Evolutionary conservation across 495 filamentous ascomycete species (phyloP), one percentile per base, ranked within the genome.

Genomic region (Aspergillus asperescens): DNA sequence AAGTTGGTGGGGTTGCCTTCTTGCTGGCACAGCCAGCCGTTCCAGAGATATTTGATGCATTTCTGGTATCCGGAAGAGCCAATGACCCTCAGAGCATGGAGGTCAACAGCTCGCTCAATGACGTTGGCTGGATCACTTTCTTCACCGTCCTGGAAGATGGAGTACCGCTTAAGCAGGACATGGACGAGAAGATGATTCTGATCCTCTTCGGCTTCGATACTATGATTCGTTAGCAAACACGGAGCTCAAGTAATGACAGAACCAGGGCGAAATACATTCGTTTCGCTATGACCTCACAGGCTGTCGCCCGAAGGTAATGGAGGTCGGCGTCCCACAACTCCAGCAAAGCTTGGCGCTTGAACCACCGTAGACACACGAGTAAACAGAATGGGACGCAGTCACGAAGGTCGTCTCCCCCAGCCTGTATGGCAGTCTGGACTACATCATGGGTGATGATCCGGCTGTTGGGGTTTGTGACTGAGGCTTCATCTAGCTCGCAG

Each of bases 211-310:
- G 68, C 56, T 67, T 98, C 93, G 64, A 98, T 96, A 57, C 79
- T 84, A 50, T 18, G 22, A 46, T 1, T 16, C 4, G 35, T 67
- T 16, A 61, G 59, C n/a, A 49, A 52, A 2, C 1, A 10, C n/a
- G 7, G n/a, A 6, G 10, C 15, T 23, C 4, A 1, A 20, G 18
- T 7, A n/a, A n/a, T n/a, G 9, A n/a, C 10, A n/a, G 20, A 8
- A 13, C 15, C 20, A 22, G 12, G 18, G n/a, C 16, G 58, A 35
- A 7, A 46, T 72, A 84, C 83, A 96, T 83, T 32, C 77, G 76
- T 75, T 96, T 98, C n/a, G 94, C 90, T 48, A 98, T 87, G 34
- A 96, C 82, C 68, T 97, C 93, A 65, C 88, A 93, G n/a, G 94
- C 91, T 15, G 79, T 69, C 7, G 89, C 90, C 16, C 92, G 79